These are phyloP conservation scores for Cicer chorassanicum DNA, from an alignment of 306 rosid species.

Conservation along the genomic window DNA sequence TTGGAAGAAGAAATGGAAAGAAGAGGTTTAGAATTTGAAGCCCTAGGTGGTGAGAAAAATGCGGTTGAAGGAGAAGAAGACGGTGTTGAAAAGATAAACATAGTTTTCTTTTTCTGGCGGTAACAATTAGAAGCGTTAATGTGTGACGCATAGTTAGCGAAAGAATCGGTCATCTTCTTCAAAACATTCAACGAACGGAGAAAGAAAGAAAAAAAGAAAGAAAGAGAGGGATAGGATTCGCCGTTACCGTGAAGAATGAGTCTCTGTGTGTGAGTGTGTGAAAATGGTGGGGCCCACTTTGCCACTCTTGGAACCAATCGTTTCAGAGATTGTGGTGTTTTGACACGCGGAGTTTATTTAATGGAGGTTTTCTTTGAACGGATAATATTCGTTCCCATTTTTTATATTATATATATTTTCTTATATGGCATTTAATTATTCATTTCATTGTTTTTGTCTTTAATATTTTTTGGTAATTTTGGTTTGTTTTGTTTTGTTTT, in stretches of 20 bases:
- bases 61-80: constrained; percentile 45
- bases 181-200: neutral
- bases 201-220: too few species aligned
- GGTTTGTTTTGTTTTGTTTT: neutral
- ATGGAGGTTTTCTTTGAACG: neutral
- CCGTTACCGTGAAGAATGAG: neutral
- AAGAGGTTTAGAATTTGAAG: constrained; percentile 1
- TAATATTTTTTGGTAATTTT: neutral
- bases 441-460: neutral
- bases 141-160: constrained; percentile 18
- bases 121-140: neutral
- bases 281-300: constrained; percentile 42
- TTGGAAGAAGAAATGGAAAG: neutral
- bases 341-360: constrained; percentile 39
- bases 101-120: constrained; percentile 25
- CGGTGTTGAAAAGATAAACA: constrained; percentile 42
- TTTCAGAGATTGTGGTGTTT: fast-evolving
- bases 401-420: neutral
- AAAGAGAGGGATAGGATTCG: neutral
- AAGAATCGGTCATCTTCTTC: constrained; percentile 42
- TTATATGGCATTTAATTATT: too few species aligned
- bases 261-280: neutral
- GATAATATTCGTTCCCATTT: constrained; percentile 26
- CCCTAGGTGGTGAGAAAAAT: constrained; percentile 49
- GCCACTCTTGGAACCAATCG: constrained; percentile 33